phyloP scores from a whole-genome alignment of 2,329 filamentous ascomycete species.

The Phaeosphaeria sp. region DNA sequence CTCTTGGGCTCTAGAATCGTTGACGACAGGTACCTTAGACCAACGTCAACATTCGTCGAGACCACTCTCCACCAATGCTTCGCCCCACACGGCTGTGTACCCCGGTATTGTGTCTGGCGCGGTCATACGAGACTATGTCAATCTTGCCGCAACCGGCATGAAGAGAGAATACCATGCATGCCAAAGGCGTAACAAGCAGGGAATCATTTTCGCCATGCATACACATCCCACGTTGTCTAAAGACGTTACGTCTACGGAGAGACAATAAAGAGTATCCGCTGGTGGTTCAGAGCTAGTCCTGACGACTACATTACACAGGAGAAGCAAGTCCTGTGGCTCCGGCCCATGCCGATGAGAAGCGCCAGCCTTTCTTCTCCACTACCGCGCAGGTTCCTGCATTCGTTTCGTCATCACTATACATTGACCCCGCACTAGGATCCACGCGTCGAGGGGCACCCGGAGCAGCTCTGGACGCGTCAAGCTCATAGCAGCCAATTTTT shows the following conservation, averaged over 20 bases:
- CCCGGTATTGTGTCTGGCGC: constrained; percentile 11
- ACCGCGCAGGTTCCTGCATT: constrained; percentile 20
- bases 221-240: constrained; percentile 22
- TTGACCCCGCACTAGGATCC: constrained; percentile 30
- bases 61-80: constrained; percentile 25
- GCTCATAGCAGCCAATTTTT: constrained; percentile 17
- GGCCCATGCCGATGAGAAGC: neutral
- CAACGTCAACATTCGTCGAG: constrained; percentile 33
- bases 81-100: constrained; percentile 17
- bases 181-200: constrained; percentile 17
- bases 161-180: constrained; percentile 12
- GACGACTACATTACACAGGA: constrained; percentile 23
- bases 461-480: constrained; percentile 25
- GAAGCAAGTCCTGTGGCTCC: neutral
- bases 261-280: constrained; percentile 13
- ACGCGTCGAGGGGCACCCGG: constrained; percentile 34
- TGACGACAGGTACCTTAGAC: constrained; percentile 32
- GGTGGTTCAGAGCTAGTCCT: constrained; percentile 25
- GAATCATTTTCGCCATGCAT: constrained; percentile 22
- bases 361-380: constrained; percentile 1
- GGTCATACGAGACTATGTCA: constrained; percentile 22
- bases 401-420: constrained; percentile 31
- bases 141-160: constrained; percentile 17
- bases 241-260: constrained; percentile 4
- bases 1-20: constrained; percentile 24